A percentile compares a stretch with the other conserved stretches of the same genome.
Conservation (phyloP, 768 basidiomycete species). For the Pulveroboletus frians region DNA sequence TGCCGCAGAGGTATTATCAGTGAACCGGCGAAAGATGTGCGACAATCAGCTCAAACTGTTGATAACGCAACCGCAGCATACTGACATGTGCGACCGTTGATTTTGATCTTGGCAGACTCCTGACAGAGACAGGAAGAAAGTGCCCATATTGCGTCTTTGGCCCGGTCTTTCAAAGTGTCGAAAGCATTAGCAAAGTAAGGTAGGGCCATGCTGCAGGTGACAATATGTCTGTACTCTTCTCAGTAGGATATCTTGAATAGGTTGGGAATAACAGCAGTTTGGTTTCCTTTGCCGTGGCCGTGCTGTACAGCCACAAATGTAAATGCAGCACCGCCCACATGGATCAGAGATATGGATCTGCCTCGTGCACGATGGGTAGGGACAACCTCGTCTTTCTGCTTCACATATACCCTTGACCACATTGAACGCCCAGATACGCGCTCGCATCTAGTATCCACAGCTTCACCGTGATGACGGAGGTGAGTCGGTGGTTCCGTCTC, state of each 20-base stretch:
- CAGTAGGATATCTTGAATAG: neutral
- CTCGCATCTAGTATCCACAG: neutral
- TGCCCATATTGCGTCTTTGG: conserved; percentile 79
- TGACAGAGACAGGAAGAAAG: conserved; percentile 77
- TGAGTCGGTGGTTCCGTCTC: conserved; percentile 6
- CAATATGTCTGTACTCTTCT: neutral
- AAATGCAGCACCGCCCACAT: conserved; percentile 1
- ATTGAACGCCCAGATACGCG: neutral
- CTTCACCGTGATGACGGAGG: conserved; percentile 15
- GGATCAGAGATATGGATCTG: conserved; percentile 18
- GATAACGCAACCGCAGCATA: conserved; percentile 16
- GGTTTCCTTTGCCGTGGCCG: neutral
- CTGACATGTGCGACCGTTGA: conserved; percentile 92
- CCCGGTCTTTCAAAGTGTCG: conserved; percentile 62
- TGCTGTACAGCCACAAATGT: conserved; percentile 7
- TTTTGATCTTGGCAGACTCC: conserved; percentile 84
- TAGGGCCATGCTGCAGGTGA: conserved; percentile 24
- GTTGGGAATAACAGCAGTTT: neutral
- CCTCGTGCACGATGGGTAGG: conserved; percentile 18
- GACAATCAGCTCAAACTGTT: conserved; percentile 1
- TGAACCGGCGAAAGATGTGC: neutral
- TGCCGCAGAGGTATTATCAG: conserved; percentile 25
- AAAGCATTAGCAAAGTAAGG: conserved; percentile 38
- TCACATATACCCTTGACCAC: conserved; percentile 4
- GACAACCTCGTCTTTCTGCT: neutral